Evolutionary conservation across 148 eudicot species (phyloP), one percentile per base, ranked within the genome.

Genomic region (Rhododendron ferrugineum): DNA sequence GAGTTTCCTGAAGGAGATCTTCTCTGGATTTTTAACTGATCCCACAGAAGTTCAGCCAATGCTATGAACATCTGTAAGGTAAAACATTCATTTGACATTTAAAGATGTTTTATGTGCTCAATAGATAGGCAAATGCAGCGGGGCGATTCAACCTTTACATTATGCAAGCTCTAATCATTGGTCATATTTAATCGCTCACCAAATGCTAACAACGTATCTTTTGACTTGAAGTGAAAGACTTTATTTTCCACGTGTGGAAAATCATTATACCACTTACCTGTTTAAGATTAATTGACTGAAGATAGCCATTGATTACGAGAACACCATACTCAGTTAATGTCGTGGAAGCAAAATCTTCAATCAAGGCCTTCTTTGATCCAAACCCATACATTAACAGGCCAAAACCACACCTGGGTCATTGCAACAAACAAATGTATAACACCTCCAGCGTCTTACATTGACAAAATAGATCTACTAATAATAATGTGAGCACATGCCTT

Each of bases 341-440:
- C 34, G 91, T 92, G 60, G 98, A 91, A 90, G 98, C 99, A 89
- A 95, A 97, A 90, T 97, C 98, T 89, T 95, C 99, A 78, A 95
- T 81, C 89, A 97, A 88, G 3, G 90, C 90, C 89, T 95, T 97
- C 91, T 97, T 97, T 46, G 98, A 97, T 83, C 99, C 99, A 89
- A 97, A 97, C 16, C 99, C 99, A 90, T 97, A 94, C 96, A 97
- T 93, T 85, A 97, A 90, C 77, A 97, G 98, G 84, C 97, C 93
- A 92, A 95, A 95, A 72, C 97, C 95, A 84, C 95, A 91, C 93
- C 98, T 96, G 89, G 40, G 73, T 52, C 23, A 81, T 82, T 56
- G 70, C 80, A 82, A 56, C 72, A 81, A 68, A 42, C 54, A 42
- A 75, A 85, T n/a, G 46, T 10, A 66, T 72, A 81, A 30, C n/a